phyloP scores from a whole-genome alignment of 192 early-diverging fungal species.

The Mortierella claussenii region DNA sequence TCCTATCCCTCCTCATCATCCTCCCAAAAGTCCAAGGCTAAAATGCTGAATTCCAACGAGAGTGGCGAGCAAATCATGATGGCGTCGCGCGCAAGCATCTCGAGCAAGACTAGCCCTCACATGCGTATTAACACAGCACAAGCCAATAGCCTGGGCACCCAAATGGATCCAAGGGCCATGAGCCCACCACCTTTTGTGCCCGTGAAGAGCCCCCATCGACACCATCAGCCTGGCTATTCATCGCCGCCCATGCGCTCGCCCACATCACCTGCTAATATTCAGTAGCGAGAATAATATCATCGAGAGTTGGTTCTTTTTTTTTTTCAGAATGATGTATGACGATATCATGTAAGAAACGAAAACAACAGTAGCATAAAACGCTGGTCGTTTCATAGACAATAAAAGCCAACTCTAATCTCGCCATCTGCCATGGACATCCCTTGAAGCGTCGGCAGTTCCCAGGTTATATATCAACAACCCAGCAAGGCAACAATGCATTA shows the following conservation, averaged over 20 bases:
- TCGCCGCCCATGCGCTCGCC: conserved; percentile 21
- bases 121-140: conserved; percentile 7
- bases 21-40: conserved; percentile 5
- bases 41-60: conserved; percentile 17
- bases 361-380: too few species aligned
- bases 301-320: too few species aligned
- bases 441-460: too few species aligned
- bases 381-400: too few species aligned
- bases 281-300: too few species aligned
- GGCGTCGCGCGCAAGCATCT: conserved; percentile 10
- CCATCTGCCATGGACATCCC: too few species aligned
- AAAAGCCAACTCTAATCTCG: too few species aligned
- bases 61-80: conserved; percentile 22
- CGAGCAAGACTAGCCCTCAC: neutral
- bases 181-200: conserved; percentile 35
- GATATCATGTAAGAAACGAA: too few species aligned
- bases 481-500: too few species aligned
- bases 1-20: conserved; percentile 6
- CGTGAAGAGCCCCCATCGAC: conserved; percentile 18
- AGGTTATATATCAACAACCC: too few species aligned
- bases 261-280: neutral
- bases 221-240: conserved; percentile 10
- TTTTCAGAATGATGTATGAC: too few species aligned
- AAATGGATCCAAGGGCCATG: conserved; percentile 8
- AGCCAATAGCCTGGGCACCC: neutral